phyloP scores from a whole-genome alignment of 768 basidiomycete species.

The Termitomyces sp. region DNA sequence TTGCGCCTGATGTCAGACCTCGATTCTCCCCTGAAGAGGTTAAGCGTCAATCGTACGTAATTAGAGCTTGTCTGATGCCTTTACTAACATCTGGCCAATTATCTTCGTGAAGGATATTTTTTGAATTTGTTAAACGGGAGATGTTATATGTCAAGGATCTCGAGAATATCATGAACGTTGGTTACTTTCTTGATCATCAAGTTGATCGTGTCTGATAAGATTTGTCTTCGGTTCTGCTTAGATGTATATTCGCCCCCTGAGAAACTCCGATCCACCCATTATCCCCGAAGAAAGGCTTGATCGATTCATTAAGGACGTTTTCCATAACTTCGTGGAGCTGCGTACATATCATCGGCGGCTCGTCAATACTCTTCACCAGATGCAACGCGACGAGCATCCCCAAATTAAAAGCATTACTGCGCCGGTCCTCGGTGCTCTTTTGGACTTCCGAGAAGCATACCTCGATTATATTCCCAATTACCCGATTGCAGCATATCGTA shows the following conservation, averaged over 20 bases:
- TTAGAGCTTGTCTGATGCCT: neutral
- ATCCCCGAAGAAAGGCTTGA: constrained; percentile 66
- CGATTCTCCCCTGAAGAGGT: constrained; percentile 65
- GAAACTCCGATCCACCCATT: constrained; percentile 70
- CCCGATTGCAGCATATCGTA: constrained; percentile 83
- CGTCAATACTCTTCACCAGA: constrained; percentile 74
- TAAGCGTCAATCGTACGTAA: constrained; percentile 81
- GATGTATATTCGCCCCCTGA: constrained; percentile 83
- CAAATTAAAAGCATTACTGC: constrained; percentile 78
- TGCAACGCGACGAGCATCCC: constrained; percentile 87
- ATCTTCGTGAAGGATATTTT: constrained; percentile 60
- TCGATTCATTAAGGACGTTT: constrained; percentile 80
- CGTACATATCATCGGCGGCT: constrained; percentile 69
- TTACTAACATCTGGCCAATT: neutral
- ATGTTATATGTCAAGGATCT: constrained; percentile 96
- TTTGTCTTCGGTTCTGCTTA: constrained; percentile 19
- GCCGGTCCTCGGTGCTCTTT: constrained; percentile 77
- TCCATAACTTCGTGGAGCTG: constrained; percentile 81
- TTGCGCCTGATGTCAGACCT: constrained; percentile 55
- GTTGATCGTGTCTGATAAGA: neutral
- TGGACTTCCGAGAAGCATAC: constrained; percentile 91
- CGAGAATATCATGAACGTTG: constrained; percentile 76
- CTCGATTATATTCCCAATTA: constrained; percentile 90
- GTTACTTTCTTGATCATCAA: constrained; percentile 17
- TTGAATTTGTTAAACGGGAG: constrained; percentile 92